phyloP scores from a whole-genome alignment of 2,329 filamentous ascomycete genomes.

The Colletotrichum shisoi region DNA sequence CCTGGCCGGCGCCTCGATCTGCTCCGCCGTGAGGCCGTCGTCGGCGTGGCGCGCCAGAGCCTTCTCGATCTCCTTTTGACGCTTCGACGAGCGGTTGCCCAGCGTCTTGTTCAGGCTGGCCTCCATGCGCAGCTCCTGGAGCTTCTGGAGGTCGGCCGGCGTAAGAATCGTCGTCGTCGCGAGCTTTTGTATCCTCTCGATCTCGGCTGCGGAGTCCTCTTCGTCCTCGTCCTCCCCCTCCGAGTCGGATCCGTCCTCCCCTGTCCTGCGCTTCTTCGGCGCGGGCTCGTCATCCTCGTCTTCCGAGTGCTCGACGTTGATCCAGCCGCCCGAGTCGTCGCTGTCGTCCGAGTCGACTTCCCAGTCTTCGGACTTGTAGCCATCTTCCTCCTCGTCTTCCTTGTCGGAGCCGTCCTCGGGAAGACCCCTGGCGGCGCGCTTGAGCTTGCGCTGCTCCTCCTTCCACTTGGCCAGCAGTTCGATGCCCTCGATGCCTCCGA shows the following conservation, averaged over 20 bases:
- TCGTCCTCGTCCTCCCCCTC: conserved; percentile 49
- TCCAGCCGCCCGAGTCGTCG: conserved; percentile 86
- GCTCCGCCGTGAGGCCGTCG: conserved; percentile 86
- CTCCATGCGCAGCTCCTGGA: conserved; percentile 82
- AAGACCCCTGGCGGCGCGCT: conserved; percentile 72
- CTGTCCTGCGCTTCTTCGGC: conserved; percentile 55
- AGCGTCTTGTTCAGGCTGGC: conserved; percentile 73
- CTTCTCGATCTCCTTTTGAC: conserved; percentile 58
- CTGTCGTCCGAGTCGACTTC: conserved; percentile 68
- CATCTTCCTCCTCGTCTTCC: conserved; percentile 68
- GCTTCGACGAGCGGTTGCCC: conserved; percentile 48
- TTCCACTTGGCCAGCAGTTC: conserved; percentile 94
- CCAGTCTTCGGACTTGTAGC: conserved; percentile 65
- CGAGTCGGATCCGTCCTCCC: conserved; percentile 33
- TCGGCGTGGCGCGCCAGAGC: conserved; percentile 73
- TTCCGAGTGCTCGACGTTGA: conserved; percentile 84
- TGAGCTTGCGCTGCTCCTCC: conserved; percentile 82
- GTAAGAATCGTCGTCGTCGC: conserved; percentile 95
- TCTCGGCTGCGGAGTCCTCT: conserved; percentile 55
- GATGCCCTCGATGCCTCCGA: conserved; percentile 86
- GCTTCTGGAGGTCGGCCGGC: conserved; percentile 92
- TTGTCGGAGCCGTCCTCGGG: conserved; percentile 69
- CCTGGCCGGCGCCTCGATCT: conserved; percentile 86
- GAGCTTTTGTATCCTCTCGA: conserved; percentile 70
- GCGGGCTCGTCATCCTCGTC: conserved; percentile 79